Evolutionary conservation across 768 basidiomycete genomes (phyloP).

Genomic region (Phylloporus arenicola): DNA sequence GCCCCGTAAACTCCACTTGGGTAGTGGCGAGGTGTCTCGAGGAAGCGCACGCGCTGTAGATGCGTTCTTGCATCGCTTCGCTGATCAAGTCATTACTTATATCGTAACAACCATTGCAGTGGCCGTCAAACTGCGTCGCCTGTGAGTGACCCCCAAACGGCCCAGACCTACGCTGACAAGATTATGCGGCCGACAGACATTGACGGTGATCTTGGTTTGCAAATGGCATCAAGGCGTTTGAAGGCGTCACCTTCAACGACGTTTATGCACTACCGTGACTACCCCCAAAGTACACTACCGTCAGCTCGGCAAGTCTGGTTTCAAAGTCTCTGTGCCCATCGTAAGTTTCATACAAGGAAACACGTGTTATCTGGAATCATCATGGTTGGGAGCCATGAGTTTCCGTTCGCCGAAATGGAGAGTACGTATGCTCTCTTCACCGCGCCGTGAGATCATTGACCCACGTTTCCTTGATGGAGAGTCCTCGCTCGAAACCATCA

Average conservation of each 20-base stretch:
- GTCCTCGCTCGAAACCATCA: slow-evolving; percentile 30
- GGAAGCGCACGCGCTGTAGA: background rate
- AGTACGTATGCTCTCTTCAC: slow-evolving; percentile 10
- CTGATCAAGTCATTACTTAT: background rate
- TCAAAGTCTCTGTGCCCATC: slow-evolving; percentile 33
- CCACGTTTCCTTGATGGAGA: slow-evolving; percentile 21
- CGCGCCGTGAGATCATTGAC: background rate
- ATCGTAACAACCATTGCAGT: background rate
- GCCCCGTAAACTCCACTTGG: background rate
- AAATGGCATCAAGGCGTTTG: background rate
- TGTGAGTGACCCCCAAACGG: background rate
- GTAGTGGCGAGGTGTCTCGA: too few relatives aligned
- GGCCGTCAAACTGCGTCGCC: background rate
- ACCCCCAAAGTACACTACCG: slow-evolving; percentile 22
- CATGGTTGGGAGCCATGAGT: slow-evolving; percentile 25
- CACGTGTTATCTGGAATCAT: background rate
- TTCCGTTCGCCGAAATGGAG: slow-evolving; percentile 25
- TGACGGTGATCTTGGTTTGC: background rate
- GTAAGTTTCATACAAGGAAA: slow-evolving; percentile 9
- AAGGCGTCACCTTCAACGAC: background rate
- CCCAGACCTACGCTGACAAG: background rate
- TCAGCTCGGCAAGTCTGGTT: slow-evolving; percentile 29
- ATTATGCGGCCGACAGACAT: background rate
- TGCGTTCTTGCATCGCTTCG: background rate
- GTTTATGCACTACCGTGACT: background rate